A percentile compares a stretch with the other conserved stretches of the same genome.
phyloP scores from a whole-genome alignment of 208 protist genomes.

The Porcisia hertigi region DNA sequence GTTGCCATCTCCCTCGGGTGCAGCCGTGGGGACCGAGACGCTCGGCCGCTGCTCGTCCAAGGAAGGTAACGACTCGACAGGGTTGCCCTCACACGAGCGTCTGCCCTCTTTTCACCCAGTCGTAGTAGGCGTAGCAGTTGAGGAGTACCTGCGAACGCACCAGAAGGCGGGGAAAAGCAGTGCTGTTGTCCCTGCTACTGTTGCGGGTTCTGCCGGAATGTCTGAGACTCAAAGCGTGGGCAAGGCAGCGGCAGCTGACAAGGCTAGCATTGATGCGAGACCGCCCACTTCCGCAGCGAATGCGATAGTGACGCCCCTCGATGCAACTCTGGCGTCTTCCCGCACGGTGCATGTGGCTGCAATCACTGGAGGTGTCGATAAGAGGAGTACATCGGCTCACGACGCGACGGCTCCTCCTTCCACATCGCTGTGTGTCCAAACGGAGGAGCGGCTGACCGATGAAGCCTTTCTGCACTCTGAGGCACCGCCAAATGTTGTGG shows the following conservation, averaged over 20 bases:
- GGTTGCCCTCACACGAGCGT: not conserved
- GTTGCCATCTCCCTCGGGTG: not conserved
- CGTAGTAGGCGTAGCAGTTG: conserved; percentile 15
- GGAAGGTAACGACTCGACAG: not conserved
- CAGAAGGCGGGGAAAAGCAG: not conserved
- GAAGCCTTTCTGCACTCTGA: conserved; percentile 20
- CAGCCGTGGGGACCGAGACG: not conserved
- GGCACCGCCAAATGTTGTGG: conserved; percentile 16
- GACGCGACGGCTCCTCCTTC: not conserved
- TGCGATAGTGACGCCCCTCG: not conserved
- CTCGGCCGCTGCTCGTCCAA: not conserved
- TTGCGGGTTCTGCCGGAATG: not conserved
- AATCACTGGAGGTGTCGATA: not conserved
- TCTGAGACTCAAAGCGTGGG: not conserved
- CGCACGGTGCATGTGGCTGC: not conserved
- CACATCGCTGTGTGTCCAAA: not conserved
- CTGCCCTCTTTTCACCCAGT: conserved; percentile 15
- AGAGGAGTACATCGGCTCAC: no score
- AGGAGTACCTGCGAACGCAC: conserved; percentile 20
- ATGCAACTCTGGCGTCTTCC: not conserved
- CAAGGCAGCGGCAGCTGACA: not conserved
- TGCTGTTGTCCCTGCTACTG: not conserved
- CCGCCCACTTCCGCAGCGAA: not conserved
- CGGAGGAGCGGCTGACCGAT: conserved; percentile 15
- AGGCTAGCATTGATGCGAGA: not conserved